phyloP scores from a whole-genome alignment of 352 stramenopile species.

The Phytophthora cactorum region DNA sequence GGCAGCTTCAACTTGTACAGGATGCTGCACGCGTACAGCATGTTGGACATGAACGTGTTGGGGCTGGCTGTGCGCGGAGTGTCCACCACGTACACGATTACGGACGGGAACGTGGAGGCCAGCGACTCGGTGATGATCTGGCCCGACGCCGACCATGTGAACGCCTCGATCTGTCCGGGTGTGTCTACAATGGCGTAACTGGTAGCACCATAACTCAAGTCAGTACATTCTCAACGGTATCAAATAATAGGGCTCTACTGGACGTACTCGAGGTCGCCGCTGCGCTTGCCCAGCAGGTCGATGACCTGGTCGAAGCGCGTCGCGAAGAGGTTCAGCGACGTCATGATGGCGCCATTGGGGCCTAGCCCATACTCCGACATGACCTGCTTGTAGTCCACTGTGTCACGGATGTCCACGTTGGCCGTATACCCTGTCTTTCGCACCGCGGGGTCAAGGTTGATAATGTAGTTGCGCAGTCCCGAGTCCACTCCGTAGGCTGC shows the following conservation, averaged over 20 bases:
- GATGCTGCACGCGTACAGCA: slow-evolving; percentile 99
- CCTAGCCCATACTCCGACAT: slow-evolving; percentile 98
- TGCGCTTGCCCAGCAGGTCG: slow-evolving; percentile 92
- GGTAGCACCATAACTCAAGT: slow-evolving; percentile 11
- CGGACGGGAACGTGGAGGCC: slow-evolving; percentile 96
- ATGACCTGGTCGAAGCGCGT: slow-evolving; percentile 99
- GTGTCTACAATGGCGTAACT: slow-evolving; percentile 98
- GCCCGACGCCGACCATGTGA: slow-evolving; percentile 99
- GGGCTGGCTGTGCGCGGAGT: slow-evolving; percentile 95
- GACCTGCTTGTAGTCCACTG: slow-evolving; percentile 99
- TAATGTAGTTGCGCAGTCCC: slow-evolving; percentile 91
- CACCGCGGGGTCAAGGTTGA: slow-evolving; percentile 99
- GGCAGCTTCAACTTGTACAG: slow-evolving; percentile 98
- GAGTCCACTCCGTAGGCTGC: slow-evolving; percentile 72
- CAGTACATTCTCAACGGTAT: neutral
- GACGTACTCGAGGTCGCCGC: slow-evolving; percentile 82
- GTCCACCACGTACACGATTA: slow-evolving; percentile 98
- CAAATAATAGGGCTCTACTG: neutral
- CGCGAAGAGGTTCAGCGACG: slow-evolving; percentile 98
- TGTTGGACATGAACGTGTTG: slow-evolving; percentile 99
- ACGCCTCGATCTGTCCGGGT: slow-evolving; percentile 99
- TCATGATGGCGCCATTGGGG: slow-evolving; percentile 99
- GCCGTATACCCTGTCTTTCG: slow-evolving; percentile 95
- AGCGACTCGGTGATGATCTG: slow-evolving; percentile 98
- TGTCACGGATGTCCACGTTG: slow-evolving; percentile 99